Evolutionary conservation across 2,329 filamentous ascomycete genomes (phyloP).

Genomic region (Trichophyton rubrum): DNA sequence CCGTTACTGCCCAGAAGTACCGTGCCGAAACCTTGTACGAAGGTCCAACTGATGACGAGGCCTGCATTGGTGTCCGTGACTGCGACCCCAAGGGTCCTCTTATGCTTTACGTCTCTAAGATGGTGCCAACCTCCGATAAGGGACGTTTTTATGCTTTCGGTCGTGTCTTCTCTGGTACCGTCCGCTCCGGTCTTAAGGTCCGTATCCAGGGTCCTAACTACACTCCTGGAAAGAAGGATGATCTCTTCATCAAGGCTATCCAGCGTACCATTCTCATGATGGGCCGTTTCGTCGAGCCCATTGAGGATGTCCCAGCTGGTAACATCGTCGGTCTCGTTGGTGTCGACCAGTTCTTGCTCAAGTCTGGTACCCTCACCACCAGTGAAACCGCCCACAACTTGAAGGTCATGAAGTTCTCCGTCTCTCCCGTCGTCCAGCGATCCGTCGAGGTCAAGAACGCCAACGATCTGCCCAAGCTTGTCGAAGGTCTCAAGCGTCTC

Average conservation of each 20-base stretch:
- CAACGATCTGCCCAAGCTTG: slow-evolving; percentile 97
- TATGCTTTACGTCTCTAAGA: slow-evolving; percentile 99
- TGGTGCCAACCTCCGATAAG: slow-evolving; percentile 99
- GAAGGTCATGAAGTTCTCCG: slow-evolving; percentile 99
- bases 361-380: slow-evolving; percentile 98
- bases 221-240: slow-evolving; percentile 93
- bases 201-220: slow-evolving; percentile 99
- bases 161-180: slow-evolving; percentile 99
- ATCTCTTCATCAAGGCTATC: slow-evolving; percentile 97
- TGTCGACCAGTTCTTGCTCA: slow-evolving; percentile 99
- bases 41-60: slow-evolving; percentile 85
- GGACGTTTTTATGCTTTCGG: slow-evolving; percentile 99
- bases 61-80: slow-evolving; percentile 93
- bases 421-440: slow-evolving; percentile 95
- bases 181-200: slow-evolving; percentile 96
- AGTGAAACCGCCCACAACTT: slow-evolving; percentile 97
- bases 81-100: slow-evolving; percentile 96
- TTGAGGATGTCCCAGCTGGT: slow-evolving; percentile 96
- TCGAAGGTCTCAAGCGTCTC: slow-evolving; percentile 99
- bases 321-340: slow-evolving; percentile 99
- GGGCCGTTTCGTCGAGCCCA: slow-evolving; percentile 97
- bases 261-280: slow-evolving; percentile 99
- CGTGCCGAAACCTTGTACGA: slow-evolving; percentile 98
- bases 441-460: slow-evolving; percentile 99
- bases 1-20: slow-evolving; percentile 91